These are phyloP conservation scores for Emmonsiellopsis sp. DNA, from an alignment of 2,329 filamentous ascomycete genomes.

Conservation along the genomic window DNA sequence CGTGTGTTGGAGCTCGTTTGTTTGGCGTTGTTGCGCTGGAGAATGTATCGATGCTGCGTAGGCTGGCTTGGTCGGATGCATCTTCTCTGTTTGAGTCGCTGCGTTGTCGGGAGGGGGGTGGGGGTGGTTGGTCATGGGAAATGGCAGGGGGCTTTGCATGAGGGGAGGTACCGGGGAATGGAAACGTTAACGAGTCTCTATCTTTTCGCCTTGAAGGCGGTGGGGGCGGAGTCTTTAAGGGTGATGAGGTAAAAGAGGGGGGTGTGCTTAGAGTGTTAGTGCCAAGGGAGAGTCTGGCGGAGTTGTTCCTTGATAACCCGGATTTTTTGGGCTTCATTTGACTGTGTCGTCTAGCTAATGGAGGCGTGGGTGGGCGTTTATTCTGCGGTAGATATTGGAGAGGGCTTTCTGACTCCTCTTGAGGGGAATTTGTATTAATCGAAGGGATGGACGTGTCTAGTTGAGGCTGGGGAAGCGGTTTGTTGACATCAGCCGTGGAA, in stretches of 20 bases:
- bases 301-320: slow-evolving; percentile 23
- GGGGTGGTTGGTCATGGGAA: background rate
- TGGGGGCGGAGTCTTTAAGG: slow-evolving; percentile 39
- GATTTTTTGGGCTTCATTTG: slow-evolving; percentile 33
- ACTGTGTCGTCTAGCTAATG: slow-evolving; percentile 40
- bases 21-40: slow-evolving; percentile 4
- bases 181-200: slow-evolving; percentile 1
- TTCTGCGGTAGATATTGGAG: slow-evolving; percentile 19
- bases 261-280: slow-evolving; percentile 34
- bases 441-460: slow-evolving; percentile 22
- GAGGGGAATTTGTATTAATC: background rate
- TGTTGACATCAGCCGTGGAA: slow-evolving; percentile 43
- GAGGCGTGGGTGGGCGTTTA: slow-evolving; percentile 40
- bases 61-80: slow-evolving; percentile 1
- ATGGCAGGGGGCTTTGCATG: background rate
- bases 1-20: slow-evolving; percentile 12
- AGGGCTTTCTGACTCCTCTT: background rate
- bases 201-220: slow-evolving; percentile 45
- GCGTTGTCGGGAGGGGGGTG: background rate
- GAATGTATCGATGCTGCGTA: slow-evolving; percentile 2
- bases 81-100: slow-evolving; percentile 1
- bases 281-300: slow-evolving; percentile 27
- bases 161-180: slow-evolving; percentile 1
- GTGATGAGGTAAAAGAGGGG: slow-evolving; percentile 24
- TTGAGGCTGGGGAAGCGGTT: slow-evolving; percentile 52